Evolutionary conservation across 306 rosid species (phyloP), one percentile per base, ranked within the genome.

Genomic region (Hippophae tibetana): DNA sequence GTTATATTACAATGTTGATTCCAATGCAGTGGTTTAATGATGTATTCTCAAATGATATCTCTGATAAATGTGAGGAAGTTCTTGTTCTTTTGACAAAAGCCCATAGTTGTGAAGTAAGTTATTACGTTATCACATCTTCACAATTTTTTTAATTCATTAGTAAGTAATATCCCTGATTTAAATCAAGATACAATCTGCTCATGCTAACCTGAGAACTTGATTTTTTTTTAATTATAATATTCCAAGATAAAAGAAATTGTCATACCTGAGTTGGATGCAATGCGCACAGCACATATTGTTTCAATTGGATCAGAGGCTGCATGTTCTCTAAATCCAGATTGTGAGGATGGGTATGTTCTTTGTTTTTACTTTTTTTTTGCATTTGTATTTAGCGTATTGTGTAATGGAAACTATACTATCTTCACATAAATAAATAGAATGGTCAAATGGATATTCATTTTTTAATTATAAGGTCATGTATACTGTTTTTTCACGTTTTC

Each of bases 11-110:
- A 31, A 31, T 31, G 66, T 63, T 60, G 68, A 46, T 70, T 70
- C 64, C 57, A 49, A 58, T 69, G 73, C 83, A 90, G 95, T 90
- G 98, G 98, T 87, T 87, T 76, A 85, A 83, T 76, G 90, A 90
- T 13, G 98, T 90, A 7, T 56, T 70, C 65, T 85, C 96, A 13
- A 81, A 86, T 69, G 87, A 87, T 67, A 76, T 90, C 64, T 87
- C 92, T 59, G 84, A 80, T 71, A 83, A 71, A 71, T 76, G 96
- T 73, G 96, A 85, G 64, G 96, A 90, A 66, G 84, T 80, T 74
- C 89, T 90, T 54, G 63, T 65, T 69, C 71, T 68, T 60, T 72
- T 90, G 72, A 66, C 75, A 44, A 79, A 78, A 78, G 59, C 61
- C 5, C 82, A 90, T 66, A 89, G 95, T 69, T 90, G 96, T 76